Percentiles rank a stretch among this genome's conserved stretches.
Evolutionary conservation across 2,329 filamentous ascomycete species (phyloP).

Genomic region (Botrytis tulipae): DNA sequence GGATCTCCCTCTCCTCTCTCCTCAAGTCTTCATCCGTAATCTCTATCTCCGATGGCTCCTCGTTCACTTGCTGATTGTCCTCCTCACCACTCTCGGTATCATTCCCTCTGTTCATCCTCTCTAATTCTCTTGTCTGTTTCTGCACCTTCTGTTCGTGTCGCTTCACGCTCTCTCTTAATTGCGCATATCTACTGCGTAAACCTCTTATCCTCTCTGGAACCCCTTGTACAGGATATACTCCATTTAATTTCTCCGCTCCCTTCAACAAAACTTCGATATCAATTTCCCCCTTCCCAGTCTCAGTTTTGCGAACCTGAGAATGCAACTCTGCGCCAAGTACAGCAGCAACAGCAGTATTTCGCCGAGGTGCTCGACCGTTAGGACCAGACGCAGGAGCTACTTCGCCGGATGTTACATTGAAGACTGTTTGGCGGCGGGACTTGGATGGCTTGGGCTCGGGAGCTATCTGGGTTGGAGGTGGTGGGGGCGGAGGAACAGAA

Average conservation of each 20-base stretch:
- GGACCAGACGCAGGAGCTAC: conserved; percentile 55
- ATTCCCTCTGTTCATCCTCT: conserved; percentile 66
- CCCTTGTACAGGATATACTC: conserved; percentile 80
- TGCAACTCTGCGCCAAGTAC: conserved; percentile 87
- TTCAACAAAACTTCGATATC: conserved; percentile 82
- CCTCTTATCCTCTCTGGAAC: conserved; percentile 72
- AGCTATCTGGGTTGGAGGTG: conserved; percentile 46
- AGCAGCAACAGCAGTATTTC: conserved; percentile 82
- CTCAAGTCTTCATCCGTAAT: conserved; percentile 68
- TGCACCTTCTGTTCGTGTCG: conserved; percentile 80
- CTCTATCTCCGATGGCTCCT: conserved; percentile 42
- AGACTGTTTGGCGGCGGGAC: conserved; percentile 59
- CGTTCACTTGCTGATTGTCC: conserved; percentile 47
- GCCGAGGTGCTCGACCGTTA: conserved; percentile 53
- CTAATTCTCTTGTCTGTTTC: conserved; percentile 71
- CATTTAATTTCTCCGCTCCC: conserved; percentile 86
- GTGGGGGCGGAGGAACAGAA: conserved; percentile 68
- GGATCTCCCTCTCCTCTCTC: conserved; percentile 66
- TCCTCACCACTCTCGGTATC: conserved; percentile 56
- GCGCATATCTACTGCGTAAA: conserved; percentile 68
- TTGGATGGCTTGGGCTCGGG: conserved; percentile 42
- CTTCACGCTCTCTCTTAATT: conserved; percentile 69
- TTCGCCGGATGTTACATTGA: conserved; percentile 60
- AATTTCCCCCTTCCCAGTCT: conserved; percentile 62
- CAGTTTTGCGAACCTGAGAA: conserved; percentile 65